phyloP scores from a whole-genome alignment of 2,329 filamentous ascomycete genomes.

The Fusarium neocosmosporiellum region DNA sequence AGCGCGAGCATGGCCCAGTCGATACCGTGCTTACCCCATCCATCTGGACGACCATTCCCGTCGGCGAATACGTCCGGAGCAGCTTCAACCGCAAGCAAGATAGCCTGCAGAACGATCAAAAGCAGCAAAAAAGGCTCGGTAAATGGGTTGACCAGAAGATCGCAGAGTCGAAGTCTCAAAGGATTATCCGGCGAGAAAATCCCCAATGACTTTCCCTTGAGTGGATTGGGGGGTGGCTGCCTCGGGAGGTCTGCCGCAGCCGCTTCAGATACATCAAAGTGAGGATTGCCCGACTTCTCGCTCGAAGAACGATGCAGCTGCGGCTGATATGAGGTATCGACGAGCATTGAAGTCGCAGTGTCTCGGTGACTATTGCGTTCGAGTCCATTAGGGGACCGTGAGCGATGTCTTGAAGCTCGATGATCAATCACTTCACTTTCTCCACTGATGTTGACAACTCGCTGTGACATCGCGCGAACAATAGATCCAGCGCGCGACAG shows the following conservation, averaged over 20 bases:
- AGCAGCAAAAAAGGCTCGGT: conserved; percentile 89
- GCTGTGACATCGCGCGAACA: conserved; percentile 90
- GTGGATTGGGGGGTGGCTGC: conserved; percentile 69
- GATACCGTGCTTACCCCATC: conserved; percentile 76
- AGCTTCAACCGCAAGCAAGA: conserved; percentile 89
- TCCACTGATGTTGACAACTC: conserved; percentile 97
- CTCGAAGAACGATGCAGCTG: conserved; percentile 56
- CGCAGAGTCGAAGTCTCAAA: conserved; percentile 79
- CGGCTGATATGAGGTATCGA: conserved; percentile 64
- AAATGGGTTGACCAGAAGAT: conserved; percentile 85
- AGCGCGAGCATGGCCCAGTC: conserved; percentile 86
- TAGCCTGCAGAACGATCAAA: conserved; percentile 87
- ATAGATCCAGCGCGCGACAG: conserved; percentile 79
- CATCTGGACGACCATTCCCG: conserved; percentile 67
- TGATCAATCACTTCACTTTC: conserved; percentile 87
- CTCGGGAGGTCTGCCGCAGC: conserved; percentile 25
- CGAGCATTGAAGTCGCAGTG: conserved; percentile 49
- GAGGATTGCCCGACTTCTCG: conserved; percentile 56
- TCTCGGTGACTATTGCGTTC: conserved; percentile 44
- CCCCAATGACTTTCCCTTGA: conserved; percentile 87
- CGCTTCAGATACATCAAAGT: conserved; percentile 31
- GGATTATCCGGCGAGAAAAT: conserved; percentile 84
- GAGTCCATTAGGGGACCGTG: conserved; percentile 63
- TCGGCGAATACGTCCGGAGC: conserved; percentile 75
- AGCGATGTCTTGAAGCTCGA: conserved; percentile 71